These are phyloP conservation scores for Cymbopogon flexuosus DNA, from an alignment of 202 grass and related monocot species.

Conservation along the genomic window DNA sequence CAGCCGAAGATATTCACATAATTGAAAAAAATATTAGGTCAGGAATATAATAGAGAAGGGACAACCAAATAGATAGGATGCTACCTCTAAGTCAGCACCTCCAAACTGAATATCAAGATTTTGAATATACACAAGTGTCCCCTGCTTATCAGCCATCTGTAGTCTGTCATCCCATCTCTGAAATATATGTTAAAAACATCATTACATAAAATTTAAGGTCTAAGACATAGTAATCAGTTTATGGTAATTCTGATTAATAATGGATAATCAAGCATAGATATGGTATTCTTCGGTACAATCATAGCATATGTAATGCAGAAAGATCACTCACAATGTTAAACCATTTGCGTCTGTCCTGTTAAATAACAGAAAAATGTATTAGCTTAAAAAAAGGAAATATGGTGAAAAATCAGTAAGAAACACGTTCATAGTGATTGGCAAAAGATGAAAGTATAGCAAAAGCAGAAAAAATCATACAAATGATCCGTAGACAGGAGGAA, in stretches of 20 bases:
- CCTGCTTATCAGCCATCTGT: constrained; percentile 40
- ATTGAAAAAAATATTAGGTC: constrained; percentile 16
- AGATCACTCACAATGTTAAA: constrained; percentile 67
- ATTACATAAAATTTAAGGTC: constrained; percentile 9
- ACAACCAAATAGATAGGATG: constrained; percentile 20
- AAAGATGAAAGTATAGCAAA: neutral
- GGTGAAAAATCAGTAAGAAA: constrained; percentile 16
- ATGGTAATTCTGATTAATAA: constrained; percentile 24
- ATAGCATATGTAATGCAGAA: constrained; percentile 17
- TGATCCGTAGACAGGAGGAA: neutral
- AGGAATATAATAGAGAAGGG: constrained; percentile 25
- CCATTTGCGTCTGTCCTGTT: constrained; percentile 69
- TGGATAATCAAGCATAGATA: constrained; percentile 17
- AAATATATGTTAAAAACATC: constrained; percentile 29
- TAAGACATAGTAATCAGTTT: constrained; percentile 19
- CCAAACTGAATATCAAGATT: constrained; percentile 74
- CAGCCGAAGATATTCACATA: constrained; percentile 21
- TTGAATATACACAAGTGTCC: constrained; percentile 71
- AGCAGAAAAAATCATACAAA: neutral
- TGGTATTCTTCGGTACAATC: neutral
- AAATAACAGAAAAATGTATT: constrained; percentile 33
- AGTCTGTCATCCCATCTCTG: constrained; percentile 62
- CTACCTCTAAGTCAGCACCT: constrained; percentile 78
- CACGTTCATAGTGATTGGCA: neutral
- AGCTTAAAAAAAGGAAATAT: constrained; percentile 30